Evolutionary conservation across 495 filamentous ascomycete genomes (phyloP), one percentile per base, ranked within the genome.

Genomic region (Penicillium chermesinum): DNA sequence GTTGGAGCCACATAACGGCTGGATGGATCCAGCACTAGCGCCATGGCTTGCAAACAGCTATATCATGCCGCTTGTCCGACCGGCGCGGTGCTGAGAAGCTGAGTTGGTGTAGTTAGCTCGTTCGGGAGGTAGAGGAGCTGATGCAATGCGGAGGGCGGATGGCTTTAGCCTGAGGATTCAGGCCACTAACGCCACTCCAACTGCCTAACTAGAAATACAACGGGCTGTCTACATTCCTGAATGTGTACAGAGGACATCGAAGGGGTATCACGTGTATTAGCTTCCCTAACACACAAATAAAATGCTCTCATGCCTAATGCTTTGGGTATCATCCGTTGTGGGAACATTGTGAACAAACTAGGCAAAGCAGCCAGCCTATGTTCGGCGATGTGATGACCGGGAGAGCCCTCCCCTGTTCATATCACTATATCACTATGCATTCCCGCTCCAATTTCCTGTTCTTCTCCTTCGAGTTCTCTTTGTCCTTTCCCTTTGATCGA

Each of bases 361-460:
- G 35, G 35, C 33, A 47, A 49, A 48, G 50, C 17, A 49, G 61
- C 32, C 12, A 44, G 80, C 72, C 78, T 78, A 48, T 50, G 43
- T 49, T 21, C 16, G 19, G 45, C 36, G 16, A 27, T 7, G 19
- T n/a, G 27, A 25, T 25, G 46, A 30, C 27, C 38, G 10, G 20
- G 34, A 36, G 33, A 40, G 12, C 3, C 38, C 25, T 32, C 27
- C n/a, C n/a, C n/a, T n/a, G n/a, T n/a, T n/a, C 32, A 18, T 27
- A 8, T 15, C 12, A 48, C 71, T 62, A 83, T 74, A 82, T 80
- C 34, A 82, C 63, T 21, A 67, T 53, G 68, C 88, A 94, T 60
- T 91, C 87, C 39, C 87, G 72, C 44, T 94, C 88, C 7, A 81
- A 79, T 38, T 66, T 74, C 25, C 49, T 61, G 65, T 52, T 71